Conservation (phyloP, 176 grass and related monocot genomes). For the Ampelocalamus luodianensis region DNA sequence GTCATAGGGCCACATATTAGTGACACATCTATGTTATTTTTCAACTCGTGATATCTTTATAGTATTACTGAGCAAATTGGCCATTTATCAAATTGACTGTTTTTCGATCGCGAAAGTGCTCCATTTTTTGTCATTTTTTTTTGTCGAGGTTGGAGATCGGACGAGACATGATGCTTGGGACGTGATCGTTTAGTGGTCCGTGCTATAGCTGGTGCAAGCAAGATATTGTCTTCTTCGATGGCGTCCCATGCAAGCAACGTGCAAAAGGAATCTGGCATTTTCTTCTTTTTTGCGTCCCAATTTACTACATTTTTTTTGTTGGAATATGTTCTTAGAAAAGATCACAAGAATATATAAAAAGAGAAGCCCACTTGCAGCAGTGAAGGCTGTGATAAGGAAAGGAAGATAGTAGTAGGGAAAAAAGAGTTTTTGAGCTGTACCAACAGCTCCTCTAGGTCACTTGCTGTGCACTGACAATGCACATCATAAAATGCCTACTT, state of each 20-base stretch:
- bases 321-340: slow-evolving; percentile 38
- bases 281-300: neutral
- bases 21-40: too few species aligned
- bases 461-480: slow-evolving; percentile 33
- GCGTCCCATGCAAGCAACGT: slow-evolving; percentile 14
- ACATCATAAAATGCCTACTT: neutral
- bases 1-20: too few species aligned
- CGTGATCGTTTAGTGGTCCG: slow-evolving; percentile 19
- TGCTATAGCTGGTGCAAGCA: slow-evolving; percentile 33
- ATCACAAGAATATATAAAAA: neutral
- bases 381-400: slow-evolving; percentile 18
- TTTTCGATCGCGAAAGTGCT: neutral
- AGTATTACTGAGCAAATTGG: too few species aligned
- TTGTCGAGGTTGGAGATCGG: neutral
- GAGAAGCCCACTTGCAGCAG: slow-evolving; percentile 27
- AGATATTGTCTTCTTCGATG: slow-evolving; percentile 9
- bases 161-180: slow-evolving; percentile 20
- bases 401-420: neutral
- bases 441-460: slow-evolving; percentile 16
- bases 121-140: neutral
- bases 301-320: neutral
- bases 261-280: neutral
- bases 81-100: neutral
- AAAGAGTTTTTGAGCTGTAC: slow-evolving; percentile 12
- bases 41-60: too few species aligned